phyloP scores from a whole-genome alignment of 1,284 basidiomycete genomes.

The Leccinum subrobustum region DNA sequence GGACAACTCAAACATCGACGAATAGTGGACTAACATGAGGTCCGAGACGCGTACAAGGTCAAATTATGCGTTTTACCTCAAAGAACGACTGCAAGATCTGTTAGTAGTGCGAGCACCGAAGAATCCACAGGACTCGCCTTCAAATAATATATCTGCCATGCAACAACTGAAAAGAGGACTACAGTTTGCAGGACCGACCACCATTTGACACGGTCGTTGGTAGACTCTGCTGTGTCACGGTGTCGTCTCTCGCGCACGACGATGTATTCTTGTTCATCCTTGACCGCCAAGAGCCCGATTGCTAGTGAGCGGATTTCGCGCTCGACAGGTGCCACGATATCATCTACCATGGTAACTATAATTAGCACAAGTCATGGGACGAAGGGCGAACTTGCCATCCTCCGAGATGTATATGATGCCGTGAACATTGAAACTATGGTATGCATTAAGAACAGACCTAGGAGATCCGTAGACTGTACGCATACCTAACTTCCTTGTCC shows the following conservation, averaged over 20 bases:
- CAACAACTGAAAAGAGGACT: slow-evolving; percentile 88
- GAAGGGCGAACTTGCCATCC: slow-evolving; percentile 54
- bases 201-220: slow-evolving; percentile 97
- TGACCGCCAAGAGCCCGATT: slow-evolving; percentile 83
- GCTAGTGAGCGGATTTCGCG: slow-evolving; percentile 91
- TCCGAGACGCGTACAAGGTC: slow-evolving; percentile 22
- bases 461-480: slow-evolving; percentile 3
- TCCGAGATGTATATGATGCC: slow-evolving; percentile 89
- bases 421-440: slow-evolving; percentile 93
- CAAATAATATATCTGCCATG: slow-evolving; percentile 97
- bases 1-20: background rate
- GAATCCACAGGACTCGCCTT: slow-evolving; percentile 57
- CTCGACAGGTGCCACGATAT: slow-evolving; percentile 91
- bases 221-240: slow-evolving; percentile 92
- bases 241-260: slow-evolving; percentile 92
- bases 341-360: slow-evolving; percentile 35
- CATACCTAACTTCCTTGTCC: slow-evolving; percentile 91
- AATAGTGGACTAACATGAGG: slow-evolving; percentile 1
- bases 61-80: slow-evolving; percentile 92
- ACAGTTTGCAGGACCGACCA: slow-evolving; percentile 93
- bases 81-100: slow-evolving; percentile 70
- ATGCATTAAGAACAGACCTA: background rate
- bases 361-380: slow-evolving; percentile 19
- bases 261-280: slow-evolving; percentile 99
- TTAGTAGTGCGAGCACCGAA: slow-evolving; percentile 9